Evolutionary conservation across 2,329 filamentous ascomycete genomes (phyloP).

Genomic region (Hymenoscyphus occultus): DNA sequence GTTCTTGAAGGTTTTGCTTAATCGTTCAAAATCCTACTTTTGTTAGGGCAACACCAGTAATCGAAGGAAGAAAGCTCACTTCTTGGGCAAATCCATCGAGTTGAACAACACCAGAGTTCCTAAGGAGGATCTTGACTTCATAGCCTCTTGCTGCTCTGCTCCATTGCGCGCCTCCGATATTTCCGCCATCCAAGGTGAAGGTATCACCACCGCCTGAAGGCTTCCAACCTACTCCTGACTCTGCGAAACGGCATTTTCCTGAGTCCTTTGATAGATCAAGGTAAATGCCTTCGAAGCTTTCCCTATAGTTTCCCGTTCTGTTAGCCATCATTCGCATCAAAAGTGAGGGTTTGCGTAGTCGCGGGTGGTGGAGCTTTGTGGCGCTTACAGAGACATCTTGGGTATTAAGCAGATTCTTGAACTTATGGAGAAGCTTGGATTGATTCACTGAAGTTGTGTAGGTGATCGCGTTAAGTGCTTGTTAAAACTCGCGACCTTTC

Average conservation of each 20-base stretch:
- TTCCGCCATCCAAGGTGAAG: conserved; percentile 85
- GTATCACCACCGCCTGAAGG: conserved; percentile 82
- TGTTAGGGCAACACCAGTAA: conserved; percentile 17
- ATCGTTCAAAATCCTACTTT: conserved; percentile 76
- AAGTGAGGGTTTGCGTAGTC: not conserved
- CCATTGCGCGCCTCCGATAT: conserved; percentile 89
- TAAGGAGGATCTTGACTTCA: conserved; percentile 87
- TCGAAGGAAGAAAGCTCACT: conserved; percentile 40
- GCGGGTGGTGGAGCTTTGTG: not conserved
- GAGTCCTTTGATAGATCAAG: conserved; percentile 90
- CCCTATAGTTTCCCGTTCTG: conserved; percentile 44
- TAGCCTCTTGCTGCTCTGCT: conserved; percentile 88
- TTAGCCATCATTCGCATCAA: not conserved
- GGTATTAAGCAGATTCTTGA: not conserved
- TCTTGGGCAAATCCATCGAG: conserved; percentile 94
- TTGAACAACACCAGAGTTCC: conserved; percentile 82
- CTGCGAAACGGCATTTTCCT: conserved; percentile 91
- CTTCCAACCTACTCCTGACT: conserved; percentile 95
- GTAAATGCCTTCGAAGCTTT: conserved; percentile 97
- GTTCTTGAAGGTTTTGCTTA: conserved; percentile 91
- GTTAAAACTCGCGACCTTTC: not conserved
- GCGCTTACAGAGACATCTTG: conserved; percentile 1
- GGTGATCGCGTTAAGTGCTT: conserved; percentile 5
- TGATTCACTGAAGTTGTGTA: not conserved
- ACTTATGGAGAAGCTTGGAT: not conserved